These are phyloP conservation scores for Acacia concinna DNA, from an alignment of 331 rosid genomes.

Conservation along the genomic window DNA sequence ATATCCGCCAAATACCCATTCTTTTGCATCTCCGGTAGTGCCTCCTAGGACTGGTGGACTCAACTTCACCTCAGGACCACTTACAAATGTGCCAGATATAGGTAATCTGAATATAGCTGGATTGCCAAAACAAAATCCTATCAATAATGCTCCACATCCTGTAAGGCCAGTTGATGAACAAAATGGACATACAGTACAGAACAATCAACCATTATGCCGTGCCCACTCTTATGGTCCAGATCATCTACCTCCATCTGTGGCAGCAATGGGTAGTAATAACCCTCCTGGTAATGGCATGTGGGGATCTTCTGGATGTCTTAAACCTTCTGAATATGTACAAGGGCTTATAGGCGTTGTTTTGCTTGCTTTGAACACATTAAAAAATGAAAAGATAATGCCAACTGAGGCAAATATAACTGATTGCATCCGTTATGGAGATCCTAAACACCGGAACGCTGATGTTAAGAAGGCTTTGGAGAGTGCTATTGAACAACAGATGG, in stretches of 20 bases:
- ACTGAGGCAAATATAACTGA: conserved; percentile 60
- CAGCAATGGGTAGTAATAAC: conserved; percentile 32
- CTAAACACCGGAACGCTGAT: conserved; percentile 56
- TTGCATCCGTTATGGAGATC: conserved; percentile 66
- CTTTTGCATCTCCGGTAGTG: conserved; percentile 39
- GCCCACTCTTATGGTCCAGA: conserved; percentile 44
- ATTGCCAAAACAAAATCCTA: conserved; percentile 29
- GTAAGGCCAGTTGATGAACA: conserved; percentile 33
- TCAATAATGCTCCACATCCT: conserved; percentile 37
- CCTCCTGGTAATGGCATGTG: conserved; percentile 47
- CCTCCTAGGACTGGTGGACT: conserved; percentile 46
- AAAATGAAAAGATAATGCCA: conserved; percentile 65
- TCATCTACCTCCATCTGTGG: conserved; percentile 28
- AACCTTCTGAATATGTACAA: conserved; percentile 62
- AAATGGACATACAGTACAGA: conserved; percentile 36
- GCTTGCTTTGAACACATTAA: conserved; percentile 56
- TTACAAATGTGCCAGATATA: conserved; percentile 45
- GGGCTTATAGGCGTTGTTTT: conserved; percentile 69
- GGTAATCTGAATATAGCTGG: conserved; percentile 48
- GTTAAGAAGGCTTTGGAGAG: conserved; percentile 65
- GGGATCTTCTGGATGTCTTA: conserved; percentile 61
- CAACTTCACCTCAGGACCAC: conserved; percentile 44
- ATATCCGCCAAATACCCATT: conserved; percentile 33
- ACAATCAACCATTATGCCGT: conserved; percentile 40
- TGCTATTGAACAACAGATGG: conserved; percentile 65